Evolutionary conservation across 352 stramenopile genomes (phyloP).

Genomic region (Aphanomyces stellatus): DNA sequence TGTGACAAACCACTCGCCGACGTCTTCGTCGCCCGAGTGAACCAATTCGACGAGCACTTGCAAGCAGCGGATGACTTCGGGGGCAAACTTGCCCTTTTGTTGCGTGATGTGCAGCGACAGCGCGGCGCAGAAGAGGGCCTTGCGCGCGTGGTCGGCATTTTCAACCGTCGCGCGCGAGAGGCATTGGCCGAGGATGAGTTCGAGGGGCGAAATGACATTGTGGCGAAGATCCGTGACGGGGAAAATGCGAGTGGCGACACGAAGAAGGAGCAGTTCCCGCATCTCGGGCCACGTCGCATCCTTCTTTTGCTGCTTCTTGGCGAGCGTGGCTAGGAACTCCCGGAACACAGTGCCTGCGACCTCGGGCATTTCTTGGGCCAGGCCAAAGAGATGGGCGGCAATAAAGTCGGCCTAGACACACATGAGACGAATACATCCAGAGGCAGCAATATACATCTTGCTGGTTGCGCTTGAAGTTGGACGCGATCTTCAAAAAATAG

Average conservation of each 20-base stretch:
- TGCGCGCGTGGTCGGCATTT: neutral
- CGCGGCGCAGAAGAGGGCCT: conserved; percentile 11
- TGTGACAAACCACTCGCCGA: conserved; percentile 29
- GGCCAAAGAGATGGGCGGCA: conserved; percentile 73
- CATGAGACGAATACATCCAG: neutral
- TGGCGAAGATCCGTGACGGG: conserved; percentile 92
- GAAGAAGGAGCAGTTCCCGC: conserved; percentile 86
- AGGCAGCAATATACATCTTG: conserved; percentile 35
- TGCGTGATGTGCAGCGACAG: conserved; percentile 64
- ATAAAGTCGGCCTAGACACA: conserved; percentile 66
- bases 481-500: conserved; percentile 87
- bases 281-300: conserved; percentile 80
- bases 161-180: neutral
- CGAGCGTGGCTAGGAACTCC: conserved; percentile 86
- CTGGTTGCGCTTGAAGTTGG: conserved; percentile 60
- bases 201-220: conserved; percentile 87
- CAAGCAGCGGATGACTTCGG: conserved; percentile 58
- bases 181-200: conserved; percentile 84
- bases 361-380: conserved; percentile 88
- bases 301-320: conserved; percentile 80
- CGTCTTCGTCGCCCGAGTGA: conserved; percentile 33
- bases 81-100: conserved; percentile 82
- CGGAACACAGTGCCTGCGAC: conserved; percentile 81
- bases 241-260: conserved; percentile 86
- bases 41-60: conserved; percentile 20